These are phyloP conservation scores for Picea sitchensis DNA, from an alignment of 75 land plant species.

Conservation along the genomic window DNA sequence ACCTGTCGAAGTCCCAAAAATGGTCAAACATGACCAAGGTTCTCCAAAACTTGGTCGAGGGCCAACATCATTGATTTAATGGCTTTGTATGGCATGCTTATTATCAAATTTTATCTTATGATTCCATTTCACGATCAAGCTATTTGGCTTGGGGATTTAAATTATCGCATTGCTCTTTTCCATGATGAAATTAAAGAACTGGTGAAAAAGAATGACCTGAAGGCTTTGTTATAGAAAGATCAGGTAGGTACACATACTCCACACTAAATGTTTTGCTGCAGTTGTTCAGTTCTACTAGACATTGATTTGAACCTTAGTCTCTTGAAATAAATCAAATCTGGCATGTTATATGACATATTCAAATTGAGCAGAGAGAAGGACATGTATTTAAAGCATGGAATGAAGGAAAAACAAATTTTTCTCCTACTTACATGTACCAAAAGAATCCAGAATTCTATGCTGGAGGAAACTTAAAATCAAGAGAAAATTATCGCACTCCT, in stretches of 20 bases:
- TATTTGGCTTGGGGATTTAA: conserved; percentile 54
- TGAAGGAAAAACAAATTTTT: conserved; percentile 20
- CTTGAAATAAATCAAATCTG: not conserved
- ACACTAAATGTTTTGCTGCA: not conserved
- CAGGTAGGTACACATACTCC: conserved; percentile 17
- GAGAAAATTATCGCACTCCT: no score
- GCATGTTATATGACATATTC: conserved; percentile 13
- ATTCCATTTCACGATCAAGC: conserved; percentile 25
- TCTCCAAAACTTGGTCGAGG: no score
- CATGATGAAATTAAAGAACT: conserved; percentile 8
- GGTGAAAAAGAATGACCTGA: conserved; percentile 23
- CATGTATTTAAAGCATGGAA: conserved; percentile 44
- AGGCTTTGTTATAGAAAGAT: conserved; percentile 26
- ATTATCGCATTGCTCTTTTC: conserved; percentile 37
- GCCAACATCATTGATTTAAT: no score
- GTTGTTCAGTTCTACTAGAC: not conserved
- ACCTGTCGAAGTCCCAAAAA: no score
- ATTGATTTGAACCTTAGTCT: not conserved
- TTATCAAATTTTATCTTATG: not conserved
- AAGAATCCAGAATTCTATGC: no score
- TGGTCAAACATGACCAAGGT: no score
- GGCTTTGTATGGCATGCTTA: not conserved
- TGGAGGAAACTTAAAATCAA: no score
- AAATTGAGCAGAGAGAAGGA: conserved; percentile 25
- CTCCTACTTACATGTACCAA: no score